These are phyloP conservation scores for Nakazawaea molendinolei DNA, from an alignment of 805 yeast genomes.

Conservation along the genomic window DNA sequence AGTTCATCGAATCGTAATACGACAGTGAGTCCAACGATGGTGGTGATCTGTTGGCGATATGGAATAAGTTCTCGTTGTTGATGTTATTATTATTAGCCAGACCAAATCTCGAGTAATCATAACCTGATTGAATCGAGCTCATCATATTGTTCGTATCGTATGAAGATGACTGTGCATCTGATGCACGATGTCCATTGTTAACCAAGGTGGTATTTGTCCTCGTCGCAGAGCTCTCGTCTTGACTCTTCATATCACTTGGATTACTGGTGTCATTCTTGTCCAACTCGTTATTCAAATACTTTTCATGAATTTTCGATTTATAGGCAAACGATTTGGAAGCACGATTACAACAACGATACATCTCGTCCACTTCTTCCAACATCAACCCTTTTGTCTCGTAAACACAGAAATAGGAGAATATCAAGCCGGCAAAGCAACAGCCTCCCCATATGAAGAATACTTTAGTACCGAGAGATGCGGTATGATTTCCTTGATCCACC, in stretches of 20 bases:
- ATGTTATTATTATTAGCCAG: not conserved
- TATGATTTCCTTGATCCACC: conserved; percentile 60
- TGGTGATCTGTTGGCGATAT: conserved; percentile 7
- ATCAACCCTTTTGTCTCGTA: conserved; percentile 78
- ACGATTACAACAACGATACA: conserved; percentile 53
- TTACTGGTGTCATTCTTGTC: conserved; percentile 25
- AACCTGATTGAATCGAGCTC: conserved; percentile 1
- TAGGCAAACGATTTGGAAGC: conserved; percentile 46
- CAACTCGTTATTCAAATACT: conserved; percentile 26
- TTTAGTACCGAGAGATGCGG: conserved; percentile 62
- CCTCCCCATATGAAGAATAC: conserved; percentile 82
- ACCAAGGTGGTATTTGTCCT: conserved; percentile 2
- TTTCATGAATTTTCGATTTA: conserved; percentile 16
- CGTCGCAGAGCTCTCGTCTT: conserved; percentile 6
- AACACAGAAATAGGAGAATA: conserved; percentile 59
- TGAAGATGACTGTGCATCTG: not conserved
- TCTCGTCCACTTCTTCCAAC: conserved; percentile 75
- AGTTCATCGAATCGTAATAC: conserved; percentile 28
- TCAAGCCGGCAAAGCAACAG: conserved; percentile 48
- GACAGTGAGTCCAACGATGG: conserved; percentile 12
- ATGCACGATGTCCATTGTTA: not conserved
- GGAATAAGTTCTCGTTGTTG: conserved; percentile 4
- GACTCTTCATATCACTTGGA: not conserved
- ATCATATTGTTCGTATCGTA: conserved; percentile 3
- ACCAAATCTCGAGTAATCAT: conserved; percentile 8